Conservation (phyloP, 176 grass and related monocot species). For the Bonia amplexicaulis region DNA sequence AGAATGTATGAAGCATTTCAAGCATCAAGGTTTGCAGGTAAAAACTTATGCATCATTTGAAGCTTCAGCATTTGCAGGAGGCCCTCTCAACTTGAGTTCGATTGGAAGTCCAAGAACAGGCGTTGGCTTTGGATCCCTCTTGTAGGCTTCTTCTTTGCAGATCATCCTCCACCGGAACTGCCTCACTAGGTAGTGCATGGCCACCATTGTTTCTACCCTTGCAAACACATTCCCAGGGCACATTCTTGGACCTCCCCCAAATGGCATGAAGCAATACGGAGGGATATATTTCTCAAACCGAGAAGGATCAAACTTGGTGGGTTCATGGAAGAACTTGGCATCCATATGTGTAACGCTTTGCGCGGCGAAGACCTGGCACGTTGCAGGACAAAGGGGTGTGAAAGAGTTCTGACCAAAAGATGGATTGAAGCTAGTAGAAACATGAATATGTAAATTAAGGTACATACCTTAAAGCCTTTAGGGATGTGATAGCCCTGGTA, state of each 20-base stretch:
- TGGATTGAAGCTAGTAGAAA: neutral
- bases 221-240: conserved; percentile 41
- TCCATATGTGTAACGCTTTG: conserved; percentile 48
- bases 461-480: conserved; percentile 39
- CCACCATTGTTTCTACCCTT: conserved; percentile 34
- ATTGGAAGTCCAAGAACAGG: conserved; percentile 32
- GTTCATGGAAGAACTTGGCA: conserved; percentile 23
- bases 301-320: conserved; percentile 32
- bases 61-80: neutral
- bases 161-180: conserved; percentile 35
- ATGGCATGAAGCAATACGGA: conserved; percentile 36
- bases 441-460: neutral
- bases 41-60: neutral
- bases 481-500: conserved; percentile 37
- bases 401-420: neutral
- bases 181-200: conserved; percentile 36
- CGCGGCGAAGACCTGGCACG: conserved; percentile 32
- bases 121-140: conserved; percentile 30
- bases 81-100: neutral
- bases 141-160: conserved; percentile 20
- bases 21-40: too few relatives aligned
- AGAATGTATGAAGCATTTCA: too few relatives aligned
- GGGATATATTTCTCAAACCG: conserved; percentile 29
- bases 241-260: conserved; percentile 44
- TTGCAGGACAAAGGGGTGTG: neutral